A percentile compares a stretch with the other conserved stretches of the same genome.
phyloP scores from a whole-genome alignment of 805 yeast species.

The Saturnispora sekii region DNA sequence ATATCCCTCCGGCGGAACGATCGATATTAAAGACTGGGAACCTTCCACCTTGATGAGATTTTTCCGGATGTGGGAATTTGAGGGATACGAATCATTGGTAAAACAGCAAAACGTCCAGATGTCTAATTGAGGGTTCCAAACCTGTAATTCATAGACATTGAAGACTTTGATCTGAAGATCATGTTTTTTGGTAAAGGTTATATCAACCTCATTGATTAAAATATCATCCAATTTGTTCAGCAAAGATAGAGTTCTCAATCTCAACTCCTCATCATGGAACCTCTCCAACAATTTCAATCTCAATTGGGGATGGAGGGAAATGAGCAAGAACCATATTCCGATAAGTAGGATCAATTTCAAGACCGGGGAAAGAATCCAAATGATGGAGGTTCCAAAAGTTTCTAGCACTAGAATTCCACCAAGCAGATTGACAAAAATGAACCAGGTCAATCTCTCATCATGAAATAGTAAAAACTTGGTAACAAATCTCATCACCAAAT shows the following conservation, averaged over 20 bases:
- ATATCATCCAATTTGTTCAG: constrained; percentile 41
- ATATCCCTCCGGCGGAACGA: constrained; percentile 56
- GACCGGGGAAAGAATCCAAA: constrained; percentile 18
- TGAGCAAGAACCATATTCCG: constrained; percentile 40
- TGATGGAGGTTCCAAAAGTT: constrained; percentile 21
- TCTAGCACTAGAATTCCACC: constrained; percentile 14
- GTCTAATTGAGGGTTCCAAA: constrained; percentile 35
- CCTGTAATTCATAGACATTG: constrained; percentile 63
- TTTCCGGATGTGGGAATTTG: constrained; percentile 35
- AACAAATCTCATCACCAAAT: constrained; percentile 39
- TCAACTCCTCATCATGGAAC: constrained; percentile 55
- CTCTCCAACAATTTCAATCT: constrained; percentile 37
- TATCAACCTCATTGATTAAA: constrained; percentile 30
- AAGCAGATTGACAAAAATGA: constrained; percentile 33
- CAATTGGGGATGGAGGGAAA: constrained; percentile 44
- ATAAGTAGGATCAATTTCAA: constrained; percentile 28
- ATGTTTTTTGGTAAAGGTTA: constrained; percentile 26
- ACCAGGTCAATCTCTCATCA: constrained; percentile 49
- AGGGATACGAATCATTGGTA: constrained; percentile 42
- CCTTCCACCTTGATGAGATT: constrained; percentile 23
- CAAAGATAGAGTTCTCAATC: constrained; percentile 38
- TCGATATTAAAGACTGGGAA: constrained; percentile 25
- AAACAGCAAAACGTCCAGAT: constrained; percentile 61
- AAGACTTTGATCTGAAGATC: constrained; percentile 38
- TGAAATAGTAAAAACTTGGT: constrained; percentile 52